A percentile compares a stretch with the other conserved stretches of the same genome.
These are phyloP conservation scores for Davidsoniella virescens DNA, from an alignment of 2,329 filamentous ascomycete genomes.

Conservation along the genomic window DNA sequence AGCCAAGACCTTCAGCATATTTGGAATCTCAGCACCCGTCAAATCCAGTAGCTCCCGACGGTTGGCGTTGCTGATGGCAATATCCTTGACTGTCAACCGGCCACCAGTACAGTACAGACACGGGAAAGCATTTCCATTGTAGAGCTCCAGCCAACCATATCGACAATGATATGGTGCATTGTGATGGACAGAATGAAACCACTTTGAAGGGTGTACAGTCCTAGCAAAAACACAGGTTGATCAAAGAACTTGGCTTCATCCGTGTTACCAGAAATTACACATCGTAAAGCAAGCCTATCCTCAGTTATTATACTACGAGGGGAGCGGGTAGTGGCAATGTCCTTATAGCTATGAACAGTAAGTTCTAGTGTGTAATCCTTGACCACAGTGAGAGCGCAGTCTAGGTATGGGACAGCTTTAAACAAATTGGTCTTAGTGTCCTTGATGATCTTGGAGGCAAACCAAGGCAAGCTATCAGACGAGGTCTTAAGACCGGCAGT, in stretches of 20 bases:
- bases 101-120: not conserved
- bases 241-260: not conserved
- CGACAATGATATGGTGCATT: not conserved
- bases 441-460: not conserved
- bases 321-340: not conserved
- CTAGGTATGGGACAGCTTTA: not conserved
- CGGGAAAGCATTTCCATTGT: not conserved
- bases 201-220: not conserved
- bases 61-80: not conserved
- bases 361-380: constrained; percentile 1
- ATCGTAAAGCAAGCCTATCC: not conserved
- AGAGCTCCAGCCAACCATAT: not conserved
- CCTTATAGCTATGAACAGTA: not conserved
- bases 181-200: not conserved
- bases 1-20: not conserved
- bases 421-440: not conserved
- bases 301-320: not conserved
- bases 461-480: not conserved
- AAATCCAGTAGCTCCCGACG: not conserved
- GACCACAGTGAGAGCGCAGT: not conserved
- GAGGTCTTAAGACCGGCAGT: not conserved
- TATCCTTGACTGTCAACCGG: not conserved
- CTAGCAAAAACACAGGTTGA: not conserved
- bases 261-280: not conserved
- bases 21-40: not conserved